Evolutionary conservation across 1,139 yeast genomes (phyloP), one percentile per base, ranked within the genome.

Genomic region (Pichia sp.): DNA sequence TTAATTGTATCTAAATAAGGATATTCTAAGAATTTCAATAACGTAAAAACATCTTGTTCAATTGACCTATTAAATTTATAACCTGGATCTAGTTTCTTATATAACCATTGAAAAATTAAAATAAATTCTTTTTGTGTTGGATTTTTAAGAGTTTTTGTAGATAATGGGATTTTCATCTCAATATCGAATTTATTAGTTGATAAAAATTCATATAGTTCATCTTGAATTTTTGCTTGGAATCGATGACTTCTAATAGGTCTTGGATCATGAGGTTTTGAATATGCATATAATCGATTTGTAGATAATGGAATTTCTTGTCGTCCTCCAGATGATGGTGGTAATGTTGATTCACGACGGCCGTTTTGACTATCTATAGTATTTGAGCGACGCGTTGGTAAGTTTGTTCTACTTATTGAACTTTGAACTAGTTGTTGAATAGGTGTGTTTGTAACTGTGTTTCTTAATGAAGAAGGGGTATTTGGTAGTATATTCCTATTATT

Each of bases 111-210:
- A 63, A 88, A 88, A 16, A 88, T 78, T 38, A 74, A 59, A 10
- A 78, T 78, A 61, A 88, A 88, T 53, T 86, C 95, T 57, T 83
- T 85, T 56, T 88, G 96, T 0, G 96, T 87, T 8, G 96, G 96
- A 50, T 74, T 78, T 50, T 70, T 72, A 44, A 88, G 65, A 1
- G 87, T 76, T 56, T 78, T 80, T 19, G 71, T 67, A 3, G 86
- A 73, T 24, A 88, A 61, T 1, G 86, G 74, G 51, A 81, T 86
- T 51, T 78, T 79, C 69, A 80, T 80, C 47, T 82, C 89, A 24
- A 75, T 63, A 54, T 83, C 95, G 60, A 84, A 88, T 56, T 75
- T 74, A 57, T 80, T 75, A 7, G 65, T 63, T 13, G 72, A 64
- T 37, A 88, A 64, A 58, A 76, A 89, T 31, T 80, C 83, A 53